A percentile compares a stretch with the other conserved stretches of the same genome.
These are phyloP conservation scores for Fonsecaea erecta DNA, from an alignment of 2,329 filamentous ascomycete species.

Conservation along the genomic window DNA sequence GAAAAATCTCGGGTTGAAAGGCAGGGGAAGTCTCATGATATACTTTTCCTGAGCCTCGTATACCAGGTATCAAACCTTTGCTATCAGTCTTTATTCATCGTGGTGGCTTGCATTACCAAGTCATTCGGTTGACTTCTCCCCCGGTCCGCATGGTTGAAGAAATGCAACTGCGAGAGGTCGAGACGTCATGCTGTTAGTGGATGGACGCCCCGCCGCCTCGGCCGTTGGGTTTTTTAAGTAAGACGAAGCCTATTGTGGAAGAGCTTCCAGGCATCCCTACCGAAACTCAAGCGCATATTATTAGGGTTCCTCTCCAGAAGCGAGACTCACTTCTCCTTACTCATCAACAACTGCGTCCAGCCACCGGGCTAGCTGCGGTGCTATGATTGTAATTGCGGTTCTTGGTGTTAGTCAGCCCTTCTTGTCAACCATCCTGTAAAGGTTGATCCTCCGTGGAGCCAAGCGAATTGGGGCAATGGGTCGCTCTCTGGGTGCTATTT, in stretches of 20 bases:
- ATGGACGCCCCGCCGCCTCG: constrained; percentile 2
- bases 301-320: not conserved
- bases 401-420: constrained; percentile 4
- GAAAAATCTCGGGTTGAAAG: not conserved
- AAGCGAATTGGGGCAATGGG: not conserved
- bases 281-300: not conserved
- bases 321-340: not conserved
- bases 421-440: constrained; percentile 5
- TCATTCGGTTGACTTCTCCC: not conserved
- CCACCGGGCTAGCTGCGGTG: not conserved
- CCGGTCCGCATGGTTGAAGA: not conserved
- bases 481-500: not conserved
- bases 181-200: constrained; percentile 7
- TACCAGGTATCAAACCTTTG: constrained; percentile 9
- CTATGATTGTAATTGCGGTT: not conserved
- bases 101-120: constrained; percentile 20
- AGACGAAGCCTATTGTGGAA: constrained; percentile 4
- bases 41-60: constrained; percentile 20
- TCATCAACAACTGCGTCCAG: not conserved
- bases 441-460: not conserved
- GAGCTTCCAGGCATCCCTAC: not conserved
- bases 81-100: not conserved
- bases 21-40: constrained; percentile 18
- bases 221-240: constrained; percentile 2
- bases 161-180: constrained; percentile 1